These are phyloP conservation scores for Diophrys sp. DNA, from an alignment of 73 alveolate genomes.

Conservation along the genomic window DNA sequence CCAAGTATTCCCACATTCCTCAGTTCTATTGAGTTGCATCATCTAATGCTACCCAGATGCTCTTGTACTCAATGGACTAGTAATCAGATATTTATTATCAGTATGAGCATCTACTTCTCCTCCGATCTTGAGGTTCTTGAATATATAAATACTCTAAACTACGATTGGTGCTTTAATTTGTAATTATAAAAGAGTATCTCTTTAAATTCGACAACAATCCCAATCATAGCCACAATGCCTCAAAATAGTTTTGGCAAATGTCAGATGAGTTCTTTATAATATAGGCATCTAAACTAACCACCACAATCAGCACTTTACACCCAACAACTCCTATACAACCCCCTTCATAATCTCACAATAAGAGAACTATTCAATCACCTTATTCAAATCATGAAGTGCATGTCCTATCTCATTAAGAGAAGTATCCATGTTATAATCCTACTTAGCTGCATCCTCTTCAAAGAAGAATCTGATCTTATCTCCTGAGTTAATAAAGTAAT, in stretches of 20 bases:
- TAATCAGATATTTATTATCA: conserved; percentile 53
- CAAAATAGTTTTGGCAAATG: too few species aligned
- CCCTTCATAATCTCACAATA: conserved; percentile 8
- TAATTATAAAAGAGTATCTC: too few species aligned
- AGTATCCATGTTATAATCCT: conserved; percentile 25
- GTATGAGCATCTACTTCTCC: conserved; percentile 62
- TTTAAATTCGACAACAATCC: too few species aligned
- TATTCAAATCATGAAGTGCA: conserved; percentile 59
- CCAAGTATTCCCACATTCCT: conserved; percentile 67
- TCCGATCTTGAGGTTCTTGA: conserved; percentile 57
- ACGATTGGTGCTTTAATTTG: conserved; percentile 38
- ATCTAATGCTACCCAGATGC: conserved; percentile 64
- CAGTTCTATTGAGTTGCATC: conserved; percentile 58
- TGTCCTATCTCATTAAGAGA: conserved; percentile 67
- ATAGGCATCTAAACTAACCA: too few species aligned
- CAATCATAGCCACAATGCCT: too few species aligned
- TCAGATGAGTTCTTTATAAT: too few species aligned
- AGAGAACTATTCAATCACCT: conserved; percentile 38
- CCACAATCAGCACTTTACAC: too few species aligned
- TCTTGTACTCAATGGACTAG: conserved; percentile 51
- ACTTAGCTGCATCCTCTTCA: conserved; percentile 51
- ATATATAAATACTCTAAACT: conserved; percentile 69
- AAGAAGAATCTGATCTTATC: conserved; percentile 57
- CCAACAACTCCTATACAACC: background rate
- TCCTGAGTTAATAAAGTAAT: conserved; percentile 54